Evolutionary conservation across 2,329 filamentous ascomycete species (phyloP).

Genomic region (Fusarium sororula): DNA sequence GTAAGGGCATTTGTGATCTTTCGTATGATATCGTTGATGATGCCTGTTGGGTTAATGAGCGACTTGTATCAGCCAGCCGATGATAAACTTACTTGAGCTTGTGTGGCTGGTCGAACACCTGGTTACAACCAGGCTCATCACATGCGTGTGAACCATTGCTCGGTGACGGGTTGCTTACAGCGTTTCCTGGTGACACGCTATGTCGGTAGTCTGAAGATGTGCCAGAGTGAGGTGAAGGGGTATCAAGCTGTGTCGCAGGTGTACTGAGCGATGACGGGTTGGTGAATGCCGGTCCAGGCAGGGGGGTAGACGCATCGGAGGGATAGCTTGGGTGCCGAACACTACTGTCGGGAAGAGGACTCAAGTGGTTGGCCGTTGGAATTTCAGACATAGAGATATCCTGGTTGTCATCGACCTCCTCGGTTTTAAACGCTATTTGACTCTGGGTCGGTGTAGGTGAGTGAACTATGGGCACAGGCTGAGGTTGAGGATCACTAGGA

Average conservation of each 20-base stretch:
- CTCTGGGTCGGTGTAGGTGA: slow-evolving; percentile 41
- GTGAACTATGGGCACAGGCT: slow-evolving; percentile 41
- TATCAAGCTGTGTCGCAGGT: slow-evolving; percentile 57
- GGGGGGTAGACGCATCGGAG: slow-evolving; percentile 55
- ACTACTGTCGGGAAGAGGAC: slow-evolving; percentile 35
- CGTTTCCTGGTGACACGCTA: slow-evolving; percentile 49
- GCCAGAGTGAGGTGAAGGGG: slow-evolving; percentile 52
- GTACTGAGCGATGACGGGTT: slow-evolving; percentile 55
- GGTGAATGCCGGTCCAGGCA: slow-evolving; percentile 51
- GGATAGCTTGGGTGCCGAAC: slow-evolving; percentile 47
- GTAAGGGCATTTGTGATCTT: slow-evolving; percentile 66
- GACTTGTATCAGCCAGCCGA: background rate
- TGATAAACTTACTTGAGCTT: slow-evolving; percentile 63
- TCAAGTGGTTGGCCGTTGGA: slow-evolving; percentile 39
- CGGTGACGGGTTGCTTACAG: slow-evolving; percentile 40
- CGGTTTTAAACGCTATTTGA: slow-evolving; percentile 27
- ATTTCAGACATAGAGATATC: slow-evolving; percentile 40
- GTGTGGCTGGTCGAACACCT: slow-evolving; percentile 65
- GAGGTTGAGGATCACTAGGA: slow-evolving; percentile 28
- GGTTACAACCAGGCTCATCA: slow-evolving; percentile 50
- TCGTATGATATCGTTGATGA: slow-evolving; percentile 68
- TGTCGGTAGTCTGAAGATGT: slow-evolving; percentile 48
- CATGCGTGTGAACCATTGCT: slow-evolving; percentile 46
- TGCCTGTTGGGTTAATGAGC: slow-evolving; percentile 52
- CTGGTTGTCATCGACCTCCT: slow-evolving; percentile 31